These are phyloP conservation scores for Tylopilus sp. DNA, from an alignment of 1,284 basidiomycete species.

Conservation along the genomic window DNA sequence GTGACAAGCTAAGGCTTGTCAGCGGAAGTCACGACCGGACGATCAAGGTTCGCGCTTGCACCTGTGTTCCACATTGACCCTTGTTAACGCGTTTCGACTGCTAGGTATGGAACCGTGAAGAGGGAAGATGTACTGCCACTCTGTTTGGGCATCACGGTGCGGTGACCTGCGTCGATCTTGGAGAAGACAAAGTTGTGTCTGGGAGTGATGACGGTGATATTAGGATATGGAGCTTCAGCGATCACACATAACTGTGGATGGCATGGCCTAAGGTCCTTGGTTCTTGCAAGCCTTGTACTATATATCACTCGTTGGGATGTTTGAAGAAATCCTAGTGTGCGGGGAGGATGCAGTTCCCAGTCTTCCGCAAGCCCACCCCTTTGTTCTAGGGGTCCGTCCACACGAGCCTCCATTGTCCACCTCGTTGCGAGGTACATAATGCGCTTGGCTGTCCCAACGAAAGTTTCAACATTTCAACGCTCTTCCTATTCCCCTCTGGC, in stretches of 20 bases:
- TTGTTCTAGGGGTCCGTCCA: conserved; percentile 17
- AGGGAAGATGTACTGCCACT: conserved; percentile 83
- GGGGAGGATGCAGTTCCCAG: too few species aligned
- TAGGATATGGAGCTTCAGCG: conserved; percentile 76
- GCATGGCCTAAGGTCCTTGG: background rate
- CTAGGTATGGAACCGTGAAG: conserved; percentile 89
- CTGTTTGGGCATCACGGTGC: conserved; percentile 93
- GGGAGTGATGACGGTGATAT: conserved; percentile 88
- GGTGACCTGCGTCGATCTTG: conserved; percentile 85
- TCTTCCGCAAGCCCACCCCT: background rate
- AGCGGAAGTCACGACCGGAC: conserved; percentile 91
- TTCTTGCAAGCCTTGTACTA: background rate
- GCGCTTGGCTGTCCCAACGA: background rate
- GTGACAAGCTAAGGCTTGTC: conserved; percentile 88
- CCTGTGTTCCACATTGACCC: conserved; percentile 2
- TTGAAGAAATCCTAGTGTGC: too few species aligned
- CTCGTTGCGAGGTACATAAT: conserved; percentile 14
- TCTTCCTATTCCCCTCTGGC: background rate
- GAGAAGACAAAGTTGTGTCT: conserved; percentile 93
- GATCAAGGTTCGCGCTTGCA: conserved; percentile 63
- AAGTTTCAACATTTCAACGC: too few species aligned
- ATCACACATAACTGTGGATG: conserved; percentile 16
- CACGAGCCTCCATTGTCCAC: conserved; percentile 12
- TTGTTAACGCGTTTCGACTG: conserved; percentile 8
- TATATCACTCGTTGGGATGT: conserved; percentile 7